These are phyloP conservation scores for Solanum virginianum DNA, from an alignment of 257 asterid genomes.

Conservation along the genomic window DNA sequence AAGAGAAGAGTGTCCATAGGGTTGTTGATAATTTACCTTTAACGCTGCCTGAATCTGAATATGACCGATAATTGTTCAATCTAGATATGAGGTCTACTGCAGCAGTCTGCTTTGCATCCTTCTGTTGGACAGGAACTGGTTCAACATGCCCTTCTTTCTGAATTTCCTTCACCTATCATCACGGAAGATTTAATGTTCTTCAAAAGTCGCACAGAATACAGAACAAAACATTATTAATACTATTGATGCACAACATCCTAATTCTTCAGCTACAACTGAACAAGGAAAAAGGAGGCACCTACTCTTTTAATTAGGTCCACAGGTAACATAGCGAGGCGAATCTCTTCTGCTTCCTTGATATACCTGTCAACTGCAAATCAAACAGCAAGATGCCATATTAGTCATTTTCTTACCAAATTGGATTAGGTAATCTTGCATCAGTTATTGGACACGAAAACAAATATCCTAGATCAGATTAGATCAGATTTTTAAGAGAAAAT, in stretches of 20 bases:
- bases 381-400: not conserved
- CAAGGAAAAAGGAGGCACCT: slow-evolving; percentile 3
- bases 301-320: slow-evolving; percentile 79
- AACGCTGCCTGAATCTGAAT: slow-evolving; percentile 61
- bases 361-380: slow-evolving; percentile 43
- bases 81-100: slow-evolving; percentile 73
- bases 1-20: not conserved
- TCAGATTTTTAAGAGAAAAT: not conserved
- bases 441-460: not conserved
- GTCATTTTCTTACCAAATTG: not conserved
- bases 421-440: not conserved
- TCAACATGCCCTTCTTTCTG: slow-evolving; percentile 36
- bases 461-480: not conserved
- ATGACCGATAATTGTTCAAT: slow-evolving; percentile 62
- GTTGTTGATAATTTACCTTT: slow-evolving; percentile 33
- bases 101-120: slow-evolving; percentile 64
- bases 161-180: slow-evolving; percentile 66
- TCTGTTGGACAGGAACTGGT: slow-evolving; percentile 34
- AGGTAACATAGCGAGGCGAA: slow-evolving; percentile 68
- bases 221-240: not conserved
- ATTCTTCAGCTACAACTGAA: not conserved
- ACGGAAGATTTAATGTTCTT: not conserved
- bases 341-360: slow-evolving; percentile 67
- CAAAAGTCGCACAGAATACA: not conserved
- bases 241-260: not conserved